Base-by-base conservation (phyloP, 2,329 filamentous ascomycete genomes). In the Huntiella abstrusa region DNA sequence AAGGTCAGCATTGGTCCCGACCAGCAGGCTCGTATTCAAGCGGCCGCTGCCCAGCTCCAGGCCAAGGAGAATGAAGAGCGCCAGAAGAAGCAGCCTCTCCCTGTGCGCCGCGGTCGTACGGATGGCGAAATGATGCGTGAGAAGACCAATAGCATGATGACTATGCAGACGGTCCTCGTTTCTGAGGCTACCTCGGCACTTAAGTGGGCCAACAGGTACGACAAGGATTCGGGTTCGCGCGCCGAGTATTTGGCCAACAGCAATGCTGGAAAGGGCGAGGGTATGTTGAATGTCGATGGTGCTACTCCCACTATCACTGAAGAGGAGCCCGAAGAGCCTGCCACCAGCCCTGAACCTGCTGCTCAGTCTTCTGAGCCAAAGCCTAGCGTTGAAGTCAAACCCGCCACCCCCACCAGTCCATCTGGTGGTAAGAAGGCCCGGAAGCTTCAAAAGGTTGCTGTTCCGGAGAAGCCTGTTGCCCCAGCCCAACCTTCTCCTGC, bases 171-270 rank as follows among this genome's bases (percentile, higher is more conserved):
- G 1, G 73, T 77, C 45, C 80, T 96, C 51, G 70, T 87, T 56
- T 85, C 71, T 45, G 91, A 94, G 59, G 88, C 87, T 13, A 91
- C 83, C 6, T 83, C 86, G 17, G 91, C 91, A 1, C 80, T 98
- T 78, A 93, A 94, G 61, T 98, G 91, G 91, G 85, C 88, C 32
- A 88, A 71, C 60, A 86, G 86, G 55, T 96, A 95, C 58, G 91
- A 96, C 62, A 92, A 91, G 62, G 79, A 91, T 55, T 70, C 80
- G 5, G 12, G 17, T 19, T 80, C 93, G 51, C 78, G 86, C 46
- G 77, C 84, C 52, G 77, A 83, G n/a, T 96, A 96, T 60, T 69
- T 96, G 44, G 74, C 76, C 40, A 79, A 92, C 57, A 66, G 64
- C 41, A 75, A 70, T 53, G 77, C 81, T 37, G 86, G 87, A 16